Percentiles rank a stretch among this genome's conserved stretches.
Conservation (phyloP, 140 eudicot species). For the Oenanthe javanica region DNA sequence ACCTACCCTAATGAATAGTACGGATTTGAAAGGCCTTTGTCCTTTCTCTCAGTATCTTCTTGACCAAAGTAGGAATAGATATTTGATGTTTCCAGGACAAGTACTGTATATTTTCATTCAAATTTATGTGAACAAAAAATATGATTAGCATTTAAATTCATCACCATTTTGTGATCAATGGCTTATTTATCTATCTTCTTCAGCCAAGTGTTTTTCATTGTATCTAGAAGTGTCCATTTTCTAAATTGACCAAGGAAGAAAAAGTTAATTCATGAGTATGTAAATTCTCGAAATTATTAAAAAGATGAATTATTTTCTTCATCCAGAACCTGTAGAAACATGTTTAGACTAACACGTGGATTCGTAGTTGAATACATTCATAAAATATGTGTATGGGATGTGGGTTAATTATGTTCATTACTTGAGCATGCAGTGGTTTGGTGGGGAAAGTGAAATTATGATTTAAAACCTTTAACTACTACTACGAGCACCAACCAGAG, state of each 20-base stretch:
- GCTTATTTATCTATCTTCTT: background rate
- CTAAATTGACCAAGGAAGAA: background rate
- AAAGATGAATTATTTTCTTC: background rate
- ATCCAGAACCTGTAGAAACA: background rate
- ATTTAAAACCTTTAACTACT: background rate
- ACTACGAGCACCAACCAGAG: background rate
- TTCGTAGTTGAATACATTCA: background rate
- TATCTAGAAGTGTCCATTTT: background rate
- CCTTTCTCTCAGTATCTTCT: background rate
- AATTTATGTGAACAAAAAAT: background rate
- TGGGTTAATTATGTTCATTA: constrained; percentile 1
- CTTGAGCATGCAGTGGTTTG: constrained; percentile 3
- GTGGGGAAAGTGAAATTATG: background rate
- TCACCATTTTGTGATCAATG: background rate
- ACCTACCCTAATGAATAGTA: constrained; percentile 8
- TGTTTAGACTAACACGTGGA: background rate
- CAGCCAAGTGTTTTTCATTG: background rate
- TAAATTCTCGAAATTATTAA: background rate
- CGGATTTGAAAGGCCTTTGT: background rate
- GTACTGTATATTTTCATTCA: background rate
- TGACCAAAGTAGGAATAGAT: background rate
- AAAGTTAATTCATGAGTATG: background rate
- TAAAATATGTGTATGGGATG: no score
- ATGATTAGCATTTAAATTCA: background rate
- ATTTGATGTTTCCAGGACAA: background rate